A percentile compares a stretch with the other conserved stretches of the same genome.
phyloP scores from a whole-genome alignment of 1,139 yeast species.

The Geotrichum klebahnii region DNA sequence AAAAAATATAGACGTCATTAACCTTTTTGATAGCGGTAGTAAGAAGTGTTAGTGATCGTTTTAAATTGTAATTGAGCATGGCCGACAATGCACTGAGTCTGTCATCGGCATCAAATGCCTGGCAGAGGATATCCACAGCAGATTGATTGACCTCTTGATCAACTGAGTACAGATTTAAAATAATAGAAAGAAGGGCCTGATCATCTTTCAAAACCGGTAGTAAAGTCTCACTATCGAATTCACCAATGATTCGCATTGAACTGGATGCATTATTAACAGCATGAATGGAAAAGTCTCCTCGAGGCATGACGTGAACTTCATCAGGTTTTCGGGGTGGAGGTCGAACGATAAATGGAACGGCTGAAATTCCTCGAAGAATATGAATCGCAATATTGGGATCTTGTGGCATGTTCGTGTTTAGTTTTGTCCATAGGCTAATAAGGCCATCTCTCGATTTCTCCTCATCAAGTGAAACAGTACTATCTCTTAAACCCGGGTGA shows the following conservation, averaged over 20 bases:
- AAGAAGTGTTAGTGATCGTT: constrained; percentile 49
- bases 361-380: constrained; percentile 22
- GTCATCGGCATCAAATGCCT: constrained; percentile 70
- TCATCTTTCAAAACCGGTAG: constrained; percentile 42
- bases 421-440: constrained; percentile 22
- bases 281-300: constrained; percentile 23
- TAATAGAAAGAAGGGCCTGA: constrained; percentile 26
- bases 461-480: constrained; percentile 20
- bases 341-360: constrained; percentile 26
- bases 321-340: constrained; percentile 25
- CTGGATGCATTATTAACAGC: constrained; percentile 20
- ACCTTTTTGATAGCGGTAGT: constrained; percentile 47
- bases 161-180: constrained; percentile 30
- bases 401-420: constrained; percentile 21
- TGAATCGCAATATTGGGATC: constrained; percentile 18
- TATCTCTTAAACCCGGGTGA: constrained; percentile 17
- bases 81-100: constrained; percentile 62
- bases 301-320: constrained; percentile 23
- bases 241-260: constrained; percentile 35
- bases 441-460: constrained; percentile 24
- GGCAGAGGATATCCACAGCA: constrained; percentile 68
- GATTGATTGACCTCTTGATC: constrained; percentile 45
- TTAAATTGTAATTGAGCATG: constrained; percentile 46
- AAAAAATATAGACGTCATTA: constrained; percentile 49
- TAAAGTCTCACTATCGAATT: constrained; percentile 47